A percentile compares a stretch with the other conserved stretches of the same genome.
These are phyloP conservation scores for Neofusicoccum sp. DNA, from an alignment of 2,329 filamentous ascomycete species.

Conservation along the genomic window DNA sequence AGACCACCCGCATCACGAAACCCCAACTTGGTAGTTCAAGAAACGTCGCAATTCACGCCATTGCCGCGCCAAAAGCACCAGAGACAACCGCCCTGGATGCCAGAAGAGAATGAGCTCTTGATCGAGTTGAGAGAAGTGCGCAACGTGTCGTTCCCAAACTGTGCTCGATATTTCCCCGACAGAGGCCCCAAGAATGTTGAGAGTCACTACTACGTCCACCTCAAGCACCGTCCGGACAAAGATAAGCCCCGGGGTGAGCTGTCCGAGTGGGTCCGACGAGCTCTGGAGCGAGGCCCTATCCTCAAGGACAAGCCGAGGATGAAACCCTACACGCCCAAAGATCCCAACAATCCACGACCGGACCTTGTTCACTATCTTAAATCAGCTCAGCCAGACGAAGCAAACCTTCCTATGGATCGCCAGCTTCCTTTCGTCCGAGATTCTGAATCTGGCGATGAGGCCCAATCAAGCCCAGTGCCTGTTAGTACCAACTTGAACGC, in stretches of 20 bases:
- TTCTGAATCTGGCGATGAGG: background rate
- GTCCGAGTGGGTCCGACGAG: background rate
- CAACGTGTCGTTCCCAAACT: conserved; percentile 28
- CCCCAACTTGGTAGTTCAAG: no score
- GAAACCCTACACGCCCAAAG: background rate
- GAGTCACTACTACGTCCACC: conserved; percentile 21
- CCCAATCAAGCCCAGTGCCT: background rate
- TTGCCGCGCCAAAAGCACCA: conserved; percentile 19
- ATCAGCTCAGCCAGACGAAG: background rate
- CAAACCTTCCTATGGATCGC: no score
- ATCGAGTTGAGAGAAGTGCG: conserved; percentile 30
- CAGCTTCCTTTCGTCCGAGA: background rate
- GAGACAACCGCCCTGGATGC: conserved; percentile 29
- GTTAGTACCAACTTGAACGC: no score
- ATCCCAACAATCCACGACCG: background rate
- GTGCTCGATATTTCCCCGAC: conserved; percentile 20
- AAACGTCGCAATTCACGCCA: no score
- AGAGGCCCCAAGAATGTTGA: conserved; percentile 13
- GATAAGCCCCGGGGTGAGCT: background rate
- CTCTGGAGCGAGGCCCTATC: background rate
- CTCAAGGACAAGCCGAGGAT: background rate
- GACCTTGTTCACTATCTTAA: background rate
- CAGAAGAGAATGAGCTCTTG: conserved; percentile 37
- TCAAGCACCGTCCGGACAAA: conserved; percentile 19
- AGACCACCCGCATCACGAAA: no score